Percentiles rank a stretch among this genome's conserved stretches.
Conservation (phyloP, 2,329 filamentous ascomycete species). For the Trichoderma citrinoviride region DNA sequence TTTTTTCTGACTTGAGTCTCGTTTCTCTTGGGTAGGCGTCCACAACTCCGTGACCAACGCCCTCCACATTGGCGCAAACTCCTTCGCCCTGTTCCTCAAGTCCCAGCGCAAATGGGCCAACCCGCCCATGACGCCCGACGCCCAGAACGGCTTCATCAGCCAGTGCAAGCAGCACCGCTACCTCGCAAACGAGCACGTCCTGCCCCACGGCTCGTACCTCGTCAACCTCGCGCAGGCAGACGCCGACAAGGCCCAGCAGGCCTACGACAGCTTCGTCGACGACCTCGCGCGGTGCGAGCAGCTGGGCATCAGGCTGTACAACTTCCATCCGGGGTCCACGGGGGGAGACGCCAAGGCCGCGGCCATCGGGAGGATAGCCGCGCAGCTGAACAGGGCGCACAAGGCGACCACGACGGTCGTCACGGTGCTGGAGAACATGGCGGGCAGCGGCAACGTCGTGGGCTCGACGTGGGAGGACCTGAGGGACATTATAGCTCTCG, state of each 20-base stretch:
- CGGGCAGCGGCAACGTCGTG: slow-evolving; percentile 81
- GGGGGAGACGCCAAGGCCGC: slow-evolving; percentile 64
- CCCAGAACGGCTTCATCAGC: slow-evolving; percentile 66
- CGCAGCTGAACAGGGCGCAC: slow-evolving; percentile 79
- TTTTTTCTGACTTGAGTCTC: not conserved
- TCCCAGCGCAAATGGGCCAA: slow-evolving; percentile 94
- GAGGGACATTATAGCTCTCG: slow-evolving; percentile 73
- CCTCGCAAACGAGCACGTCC: slow-evolving; percentile 67
- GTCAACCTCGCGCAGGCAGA: slow-evolving; percentile 92
- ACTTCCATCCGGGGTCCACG: slow-evolving; percentile 91
- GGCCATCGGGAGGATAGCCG: slow-evolving; percentile 75
- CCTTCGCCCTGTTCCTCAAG: slow-evolving; percentile 93
- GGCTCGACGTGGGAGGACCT: slow-evolving; percentile 85
- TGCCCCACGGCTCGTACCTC: slow-evolving; percentile 94
- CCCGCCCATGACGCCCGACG: slow-evolving; percentile 68
- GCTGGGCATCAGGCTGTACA: slow-evolving; percentile 88
- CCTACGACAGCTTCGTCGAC: slow-evolving; percentile 81
- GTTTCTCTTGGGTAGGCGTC: slow-evolving; percentile 61
- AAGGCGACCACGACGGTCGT: slow-evolving; percentile 71
- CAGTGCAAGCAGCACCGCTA: slow-evolving; percentile 69
- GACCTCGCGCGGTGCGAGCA: slow-evolving; percentile 82
- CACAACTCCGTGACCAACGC: slow-evolving; percentile 83
- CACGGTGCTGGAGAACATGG: slow-evolving; percentile 94
- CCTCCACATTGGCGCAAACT: slow-evolving; percentile 80
- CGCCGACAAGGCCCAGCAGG: slow-evolving; percentile 74